These are phyloP conservation scores for Closterium sp. DNA, from an alignment of 139 green algal species.

Conservation along the genomic window DNA sequence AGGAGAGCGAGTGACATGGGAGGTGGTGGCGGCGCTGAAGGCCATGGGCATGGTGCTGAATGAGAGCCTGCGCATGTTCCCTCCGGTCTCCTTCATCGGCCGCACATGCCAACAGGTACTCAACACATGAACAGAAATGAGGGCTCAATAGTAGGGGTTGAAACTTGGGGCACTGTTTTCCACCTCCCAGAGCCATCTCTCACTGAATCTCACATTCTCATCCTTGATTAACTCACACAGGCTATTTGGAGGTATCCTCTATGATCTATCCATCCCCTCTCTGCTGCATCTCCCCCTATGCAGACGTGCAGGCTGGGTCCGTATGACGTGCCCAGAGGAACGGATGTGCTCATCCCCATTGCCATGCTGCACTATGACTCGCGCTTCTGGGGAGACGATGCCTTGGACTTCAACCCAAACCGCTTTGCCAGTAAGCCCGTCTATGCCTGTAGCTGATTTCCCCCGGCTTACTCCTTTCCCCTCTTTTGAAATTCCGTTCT, in stretches of 20 bases:
- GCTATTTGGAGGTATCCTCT: no score
- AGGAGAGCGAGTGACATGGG: not conserved
- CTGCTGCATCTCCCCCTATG: not conserved
- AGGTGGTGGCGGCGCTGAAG: not conserved
- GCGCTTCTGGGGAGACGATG: not conserved
- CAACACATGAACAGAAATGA: conserved; percentile 71
- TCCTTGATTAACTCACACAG: no score
- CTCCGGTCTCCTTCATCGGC: not conserved
- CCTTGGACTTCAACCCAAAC: not conserved
- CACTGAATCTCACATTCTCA: conserved; percentile 82
- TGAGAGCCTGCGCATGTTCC: conserved; percentile 20
- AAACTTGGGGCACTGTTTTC: conserved; percentile 55
- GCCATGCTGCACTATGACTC: not conserved
- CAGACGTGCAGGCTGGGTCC: not conserved
- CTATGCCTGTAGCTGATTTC: no score
- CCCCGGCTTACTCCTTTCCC: no score
- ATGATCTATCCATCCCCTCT: conserved; percentile 67
- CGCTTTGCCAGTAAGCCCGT: not conserved
- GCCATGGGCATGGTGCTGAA: not conserved
- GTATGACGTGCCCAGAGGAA: not conserved
- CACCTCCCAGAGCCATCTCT: no score
- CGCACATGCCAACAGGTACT: not conserved
- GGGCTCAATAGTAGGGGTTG: no score
- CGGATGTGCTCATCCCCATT: not conserved
- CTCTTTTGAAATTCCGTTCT: no score